phyloP scores from a whole-genome alignment of 352 stramenopile species.

The Phytophthora uliginosa region DNA sequence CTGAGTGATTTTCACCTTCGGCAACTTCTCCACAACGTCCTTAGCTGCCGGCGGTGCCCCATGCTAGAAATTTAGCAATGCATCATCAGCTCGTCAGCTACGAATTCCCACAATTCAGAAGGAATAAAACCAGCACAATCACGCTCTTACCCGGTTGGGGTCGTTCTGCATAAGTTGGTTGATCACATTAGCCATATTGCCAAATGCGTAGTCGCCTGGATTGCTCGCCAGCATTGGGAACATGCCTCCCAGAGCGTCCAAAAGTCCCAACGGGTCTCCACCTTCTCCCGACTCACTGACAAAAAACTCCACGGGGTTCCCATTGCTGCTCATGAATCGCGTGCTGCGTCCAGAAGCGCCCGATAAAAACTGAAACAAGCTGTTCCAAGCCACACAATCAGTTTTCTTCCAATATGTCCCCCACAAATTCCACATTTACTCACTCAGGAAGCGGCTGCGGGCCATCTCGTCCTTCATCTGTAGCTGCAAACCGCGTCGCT shows the following conservation, averaged over 20 bases:
- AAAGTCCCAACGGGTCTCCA: constrained; percentile 55
- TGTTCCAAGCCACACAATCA: constrained; percentile 22
- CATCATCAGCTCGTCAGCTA: constrained; percentile 23
- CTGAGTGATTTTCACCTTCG: constrained; percentile 79
- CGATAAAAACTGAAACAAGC: constrained; percentile 62
- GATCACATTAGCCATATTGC: constrained; percentile 86
- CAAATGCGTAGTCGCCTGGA: constrained; percentile 86
- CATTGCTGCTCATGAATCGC: constrained; percentile 73
- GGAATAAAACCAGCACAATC: background rate
- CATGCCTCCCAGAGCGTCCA: constrained; percentile 71
- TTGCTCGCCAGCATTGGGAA: constrained; percentile 71
- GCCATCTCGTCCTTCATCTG: constrained; percentile 28
- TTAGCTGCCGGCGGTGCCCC: constrained; percentile 83
- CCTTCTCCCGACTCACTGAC: constrained; percentile 67
- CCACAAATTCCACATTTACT: constrained; percentile 17
- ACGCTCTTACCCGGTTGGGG: constrained; percentile 73
- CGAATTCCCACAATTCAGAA: background rate
- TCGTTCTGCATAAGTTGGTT: constrained; percentile 93
- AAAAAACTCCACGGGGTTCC: constrained; percentile 81
- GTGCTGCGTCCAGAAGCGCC: constrained; percentile 42
- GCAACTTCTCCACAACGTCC: constrained; percentile 78
- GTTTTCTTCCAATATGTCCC: background rate
- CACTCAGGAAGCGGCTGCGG: constrained; percentile 36
- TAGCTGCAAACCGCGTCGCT: constrained; percentile 22
- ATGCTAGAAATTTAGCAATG: constrained; percentile 52